Conservation (phyloP, 2,329 filamentous ascomycete genomes). For the Cyphellophora europaea region DNA sequence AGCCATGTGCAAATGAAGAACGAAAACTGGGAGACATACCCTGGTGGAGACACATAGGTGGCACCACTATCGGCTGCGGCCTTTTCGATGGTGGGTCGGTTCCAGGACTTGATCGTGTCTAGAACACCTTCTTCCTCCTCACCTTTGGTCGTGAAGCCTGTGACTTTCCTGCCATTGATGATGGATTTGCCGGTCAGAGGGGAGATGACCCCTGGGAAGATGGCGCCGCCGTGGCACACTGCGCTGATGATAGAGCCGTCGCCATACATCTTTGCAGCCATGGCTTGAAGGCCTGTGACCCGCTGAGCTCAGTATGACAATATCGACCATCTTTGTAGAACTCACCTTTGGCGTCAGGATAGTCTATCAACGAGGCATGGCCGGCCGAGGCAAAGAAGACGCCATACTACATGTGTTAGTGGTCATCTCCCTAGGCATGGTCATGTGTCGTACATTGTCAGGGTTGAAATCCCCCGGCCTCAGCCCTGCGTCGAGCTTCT, state of each 20-base stretch:
- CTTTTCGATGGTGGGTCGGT: conserved; percentile 24
- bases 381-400: conserved; percentile 32
- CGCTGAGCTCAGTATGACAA: too few relatives aligned
- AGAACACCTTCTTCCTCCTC: conserved; percentile 27
- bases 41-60: conserved; percentile 19
- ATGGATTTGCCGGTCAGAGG: conserved; percentile 23
- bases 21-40: background rate
- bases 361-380: conserved; percentile 32
- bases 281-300: conserved; percentile 13
- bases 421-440: background rate
- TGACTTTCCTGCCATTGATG: conserved; percentile 26
- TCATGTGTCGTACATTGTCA: conserved; percentile 10
- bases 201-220: conserved; percentile 28
- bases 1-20: too few relatives aligned
- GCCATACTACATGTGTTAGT: conserved; percentile 20
- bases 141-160: conserved; percentile 29
- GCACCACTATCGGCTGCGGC: conserved; percentile 22
- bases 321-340: too few relatives aligned
- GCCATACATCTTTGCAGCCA: conserved; percentile 22
- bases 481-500: conserved; percentile 23
- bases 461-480: conserved; percentile 21
- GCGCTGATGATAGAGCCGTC: conserved; percentile 25
- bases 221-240: conserved; percentile 30
- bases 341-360: conserved; percentile 25
- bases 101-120: conserved; percentile 25